Percentiles rank a stretch among this genome's conserved stretches.
Evolutionary conservation across 352 stramenopile species (phyloP).

Genomic region (Phytophthora hybrid): DNA sequence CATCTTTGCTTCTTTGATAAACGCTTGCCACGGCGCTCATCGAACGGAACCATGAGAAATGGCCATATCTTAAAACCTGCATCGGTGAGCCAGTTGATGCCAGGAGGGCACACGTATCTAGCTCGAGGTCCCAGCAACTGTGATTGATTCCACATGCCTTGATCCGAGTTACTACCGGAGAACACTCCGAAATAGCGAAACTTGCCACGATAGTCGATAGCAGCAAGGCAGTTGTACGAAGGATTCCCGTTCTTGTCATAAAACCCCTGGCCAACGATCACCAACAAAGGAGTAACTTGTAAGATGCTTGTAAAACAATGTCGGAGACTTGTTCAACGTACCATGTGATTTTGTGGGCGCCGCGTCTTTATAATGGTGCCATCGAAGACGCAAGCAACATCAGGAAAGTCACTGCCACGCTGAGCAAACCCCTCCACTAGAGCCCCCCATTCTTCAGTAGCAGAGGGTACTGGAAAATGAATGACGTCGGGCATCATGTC

Average conservation of each 20-base stretch:
- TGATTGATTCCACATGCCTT: constrained; percentile 25
- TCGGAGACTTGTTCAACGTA: background rate
- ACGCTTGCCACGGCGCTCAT: background rate
- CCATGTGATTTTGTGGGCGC: constrained; percentile 2
- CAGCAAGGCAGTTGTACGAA: constrained; percentile 6
- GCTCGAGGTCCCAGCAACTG: constrained; percentile 1
- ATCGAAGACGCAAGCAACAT: constrained; percentile 27
- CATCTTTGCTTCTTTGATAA: constrained; percentile 3
- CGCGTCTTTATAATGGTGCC: constrained; percentile 7
- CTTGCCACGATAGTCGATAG: constrained; percentile 4
- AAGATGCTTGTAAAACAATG: background rate
- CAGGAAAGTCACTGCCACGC: constrained; percentile 13
- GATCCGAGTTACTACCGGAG: constrained; percentile 17
- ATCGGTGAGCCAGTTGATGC: constrained; percentile 17
- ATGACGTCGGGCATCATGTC: constrained; percentile 14
- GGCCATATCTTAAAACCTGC: constrained; percentile 16
- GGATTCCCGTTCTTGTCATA: constrained; percentile 7
- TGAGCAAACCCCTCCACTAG: constrained; percentile 4
- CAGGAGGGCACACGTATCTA: constrained; percentile 7
- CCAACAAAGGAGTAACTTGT: too few species aligned
- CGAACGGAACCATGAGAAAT: constrained; percentile 17
- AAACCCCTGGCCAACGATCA: background rate
- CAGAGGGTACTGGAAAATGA: constrained; percentile 4
- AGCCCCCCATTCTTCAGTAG: constrained; percentile 5
- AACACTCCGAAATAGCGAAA: constrained; percentile 10